Conservation (phyloP, 1,284 basidiomycete species). For the Sporisorium exsertum region DNA sequence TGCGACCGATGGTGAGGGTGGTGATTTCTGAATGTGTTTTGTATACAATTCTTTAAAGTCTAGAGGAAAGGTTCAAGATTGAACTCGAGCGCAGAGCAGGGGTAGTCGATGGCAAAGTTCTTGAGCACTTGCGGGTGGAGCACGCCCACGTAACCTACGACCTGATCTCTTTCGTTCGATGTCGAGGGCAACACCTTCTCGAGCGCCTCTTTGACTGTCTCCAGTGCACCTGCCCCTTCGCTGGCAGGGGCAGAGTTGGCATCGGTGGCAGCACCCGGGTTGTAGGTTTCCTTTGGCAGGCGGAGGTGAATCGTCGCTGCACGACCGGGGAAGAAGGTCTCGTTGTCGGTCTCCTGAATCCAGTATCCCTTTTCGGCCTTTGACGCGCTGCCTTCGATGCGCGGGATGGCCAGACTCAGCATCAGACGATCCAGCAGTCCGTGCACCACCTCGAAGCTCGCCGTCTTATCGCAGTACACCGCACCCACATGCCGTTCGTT, state of each 20-base stretch:
- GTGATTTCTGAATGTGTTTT: background rate
- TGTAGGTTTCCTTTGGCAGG: constrained; percentile 43
- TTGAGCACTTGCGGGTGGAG: constrained; percentile 63
- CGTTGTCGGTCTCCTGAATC: constrained; percentile 78
- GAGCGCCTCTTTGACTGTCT: constrained; percentile 32
- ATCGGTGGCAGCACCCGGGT: constrained; percentile 29
- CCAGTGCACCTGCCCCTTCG: constrained; percentile 15
- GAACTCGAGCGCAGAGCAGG: constrained; percentile 96
- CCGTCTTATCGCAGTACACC: constrained; percentile 94
- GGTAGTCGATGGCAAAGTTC: constrained; percentile 76
- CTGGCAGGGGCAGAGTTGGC: no score
- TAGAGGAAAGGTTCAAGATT: constrained; percentile 92
- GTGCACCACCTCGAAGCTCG: constrained; percentile 96
- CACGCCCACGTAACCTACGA: constrained; percentile 57
- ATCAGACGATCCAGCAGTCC: constrained; percentile 93
- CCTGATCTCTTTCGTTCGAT: constrained; percentile 5
- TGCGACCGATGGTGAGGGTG: background rate
- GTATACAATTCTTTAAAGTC: background rate
- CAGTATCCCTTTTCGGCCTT: constrained; percentile 83
- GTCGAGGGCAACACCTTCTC: constrained; percentile 23
- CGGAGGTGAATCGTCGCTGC: constrained; percentile 91
- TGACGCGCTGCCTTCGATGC: constrained; percentile 75
- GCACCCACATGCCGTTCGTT: constrained; percentile 90
- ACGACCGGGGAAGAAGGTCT: constrained; percentile 92
- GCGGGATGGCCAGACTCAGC: constrained; percentile 90